Evolutionary conservation across 352 stramenopile genomes (phyloP).

Genomic region (Ophiocytium majus): DNA sequence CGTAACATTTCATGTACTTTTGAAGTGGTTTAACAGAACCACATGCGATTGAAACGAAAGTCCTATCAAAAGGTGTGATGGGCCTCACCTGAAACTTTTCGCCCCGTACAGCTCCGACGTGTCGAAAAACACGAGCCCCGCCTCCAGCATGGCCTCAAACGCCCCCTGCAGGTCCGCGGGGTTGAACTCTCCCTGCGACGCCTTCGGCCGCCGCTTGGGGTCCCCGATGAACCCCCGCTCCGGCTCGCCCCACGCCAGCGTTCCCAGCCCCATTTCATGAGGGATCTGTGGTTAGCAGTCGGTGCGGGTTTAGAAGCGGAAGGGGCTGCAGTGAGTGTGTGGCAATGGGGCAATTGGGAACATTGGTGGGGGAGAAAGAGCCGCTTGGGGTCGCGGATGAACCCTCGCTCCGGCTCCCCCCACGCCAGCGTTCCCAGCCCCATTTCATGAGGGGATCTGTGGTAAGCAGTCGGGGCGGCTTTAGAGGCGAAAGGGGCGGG

Average conservation of each 20-base stretch:
- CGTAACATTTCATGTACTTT: too few relatives aligned
- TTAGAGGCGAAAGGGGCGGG: too few relatives aligned
- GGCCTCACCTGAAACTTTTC: conserved; percentile 2
- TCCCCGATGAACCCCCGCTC: conserved; percentile 44
- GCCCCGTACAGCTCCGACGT: conserved; percentile 18
- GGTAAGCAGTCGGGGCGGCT: too few relatives aligned
- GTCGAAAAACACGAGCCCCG: conserved; percentile 50
- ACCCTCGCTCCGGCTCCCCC: conserved; percentile 40
- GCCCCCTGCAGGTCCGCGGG: conserved; percentile 45
- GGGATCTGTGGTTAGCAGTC: conserved; percentile 44
- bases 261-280: conserved; percentile 44
- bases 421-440: conserved; percentile 49
- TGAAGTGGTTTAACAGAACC: too few relatives aligned
- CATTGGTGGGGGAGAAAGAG: too few relatives aligned
- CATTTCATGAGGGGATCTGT: conserved; percentile 46
- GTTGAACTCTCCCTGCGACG: conserved; percentile 41
- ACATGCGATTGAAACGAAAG: too few relatives aligned
- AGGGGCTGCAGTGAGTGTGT: too few relatives aligned
- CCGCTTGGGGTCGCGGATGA: conserved; percentile 42
- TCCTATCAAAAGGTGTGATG: not conserved
- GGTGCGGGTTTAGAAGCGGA: too few relatives aligned
- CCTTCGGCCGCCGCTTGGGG: conserved; percentile 38
- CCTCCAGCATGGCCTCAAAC: conserved; percentile 41
- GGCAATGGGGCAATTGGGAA: too few relatives aligned
- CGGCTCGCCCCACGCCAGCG: conserved; percentile 49